Evolutionary conservation across 2,329 filamentous ascomycete species (phyloP).

Genomic region (Penicillium sp.): DNA sequence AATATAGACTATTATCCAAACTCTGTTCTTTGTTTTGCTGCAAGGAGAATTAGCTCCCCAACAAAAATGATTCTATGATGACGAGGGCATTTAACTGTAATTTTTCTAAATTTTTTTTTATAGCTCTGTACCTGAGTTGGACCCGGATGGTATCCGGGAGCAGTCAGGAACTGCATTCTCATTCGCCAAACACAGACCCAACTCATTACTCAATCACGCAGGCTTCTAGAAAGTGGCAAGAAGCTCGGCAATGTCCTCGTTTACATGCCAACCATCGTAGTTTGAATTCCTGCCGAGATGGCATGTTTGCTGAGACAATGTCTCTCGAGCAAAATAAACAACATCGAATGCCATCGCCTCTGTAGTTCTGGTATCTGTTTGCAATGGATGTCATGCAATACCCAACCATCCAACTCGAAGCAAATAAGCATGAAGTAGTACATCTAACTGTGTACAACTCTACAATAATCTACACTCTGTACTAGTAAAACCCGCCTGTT

Average conservation of each 20-base stretch:
- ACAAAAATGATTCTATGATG: not conserved
- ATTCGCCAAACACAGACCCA: slow-evolving; percentile 21
- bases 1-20: not conserved
- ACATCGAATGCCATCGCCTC: not conserved
- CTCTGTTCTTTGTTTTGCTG: not conserved
- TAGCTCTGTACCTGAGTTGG: slow-evolving; percentile 8
- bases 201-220: slow-evolving; percentile 18
- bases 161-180: slow-evolving; percentile 19
- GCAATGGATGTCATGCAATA: no score
- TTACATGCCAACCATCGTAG: slow-evolving; percentile 8
- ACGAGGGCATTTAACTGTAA: not conserved
- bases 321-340: slow-evolving; percentile 1
- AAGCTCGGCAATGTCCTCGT: slow-evolving; percentile 15
- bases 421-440: no score
- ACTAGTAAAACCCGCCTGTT: no score
- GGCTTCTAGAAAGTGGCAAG: slow-evolving; percentile 30
- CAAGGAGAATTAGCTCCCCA: no score
- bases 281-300: not conserved
- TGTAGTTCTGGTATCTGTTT: not conserved
- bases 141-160: slow-evolving; percentile 13
- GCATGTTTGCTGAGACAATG: slow-evolving; percentile 12
- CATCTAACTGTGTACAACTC: no score
- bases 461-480: no score
- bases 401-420: no score
- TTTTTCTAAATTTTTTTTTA: no score